A percentile compares a stretch with the other conserved stretches of the same genome.
Conservation (phyloP, 2,329 filamentous ascomycete genomes). For the Catunica adiposa region DNA sequence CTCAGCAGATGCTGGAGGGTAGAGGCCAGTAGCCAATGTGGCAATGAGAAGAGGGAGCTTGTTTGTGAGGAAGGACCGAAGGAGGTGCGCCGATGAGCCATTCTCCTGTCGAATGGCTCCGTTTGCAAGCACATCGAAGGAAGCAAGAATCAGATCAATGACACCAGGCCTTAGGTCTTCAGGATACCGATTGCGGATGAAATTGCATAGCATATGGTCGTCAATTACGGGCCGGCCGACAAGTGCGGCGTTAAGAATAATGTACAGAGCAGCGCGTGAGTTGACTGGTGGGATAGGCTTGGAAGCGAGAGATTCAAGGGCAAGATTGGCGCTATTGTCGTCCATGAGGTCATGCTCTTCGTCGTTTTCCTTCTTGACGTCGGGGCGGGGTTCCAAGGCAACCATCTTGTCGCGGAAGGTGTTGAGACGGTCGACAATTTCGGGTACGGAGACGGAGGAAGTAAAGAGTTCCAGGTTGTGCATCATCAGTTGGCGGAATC, state of each 20-base stretch:
- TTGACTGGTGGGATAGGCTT: constrained; percentile 54
- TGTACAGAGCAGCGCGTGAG: constrained; percentile 66
- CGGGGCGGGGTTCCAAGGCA: constrained; percentile 28
- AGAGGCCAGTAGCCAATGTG: constrained; percentile 45
- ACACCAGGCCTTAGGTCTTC: constrained; percentile 63
- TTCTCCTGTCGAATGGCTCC: constrained; percentile 53
- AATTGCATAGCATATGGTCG: constrained; percentile 60
- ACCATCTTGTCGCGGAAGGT: constrained; percentile 40
- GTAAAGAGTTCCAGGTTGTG: constrained; percentile 37
- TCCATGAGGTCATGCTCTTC: constrained; percentile 23
- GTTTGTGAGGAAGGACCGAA: constrained; percentile 74
- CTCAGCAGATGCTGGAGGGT: constrained; percentile 56
- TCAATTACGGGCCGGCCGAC: constrained; percentile 70
- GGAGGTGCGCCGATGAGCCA: constrained; percentile 46
- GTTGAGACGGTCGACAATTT: constrained; percentile 38
- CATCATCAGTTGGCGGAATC: constrained; percentile 31
- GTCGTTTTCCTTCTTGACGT: background rate
- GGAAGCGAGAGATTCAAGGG: constrained; percentile 36
- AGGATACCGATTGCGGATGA: constrained; percentile 71
- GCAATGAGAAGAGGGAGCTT: constrained; percentile 40
- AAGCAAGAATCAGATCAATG: constrained; percentile 68
- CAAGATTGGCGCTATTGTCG: constrained; percentile 27
- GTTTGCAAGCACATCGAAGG: constrained; percentile 81
- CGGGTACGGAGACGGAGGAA: constrained; percentile 37
- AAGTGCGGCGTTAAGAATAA: constrained; percentile 75